These are phyloP conservation scores for Metarhizium brunneum DNA, from an alignment of 2,329 filamentous ascomycete genomes.

Conservation along the genomic window DNA sequence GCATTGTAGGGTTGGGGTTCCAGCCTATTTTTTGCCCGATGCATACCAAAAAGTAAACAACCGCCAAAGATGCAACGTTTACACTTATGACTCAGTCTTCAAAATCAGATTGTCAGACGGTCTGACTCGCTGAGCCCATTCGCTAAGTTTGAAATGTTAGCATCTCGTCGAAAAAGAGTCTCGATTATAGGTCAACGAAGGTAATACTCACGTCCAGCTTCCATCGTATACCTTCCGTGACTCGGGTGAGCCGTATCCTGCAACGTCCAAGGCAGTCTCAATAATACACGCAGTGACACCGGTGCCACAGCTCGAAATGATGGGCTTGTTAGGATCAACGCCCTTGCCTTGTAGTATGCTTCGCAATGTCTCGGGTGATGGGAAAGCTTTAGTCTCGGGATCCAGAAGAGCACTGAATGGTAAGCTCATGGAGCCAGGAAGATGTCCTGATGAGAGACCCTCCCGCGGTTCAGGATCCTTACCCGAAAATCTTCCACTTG, in stretches of 20 bases:
- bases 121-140: conserved; percentile 59
- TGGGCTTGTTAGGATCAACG: conserved; percentile 67
- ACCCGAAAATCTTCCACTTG: conserved; percentile 71
- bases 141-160: conserved; percentile 32
- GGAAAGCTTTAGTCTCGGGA: conserved; percentile 69
- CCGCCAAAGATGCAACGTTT: conserved; percentile 2
- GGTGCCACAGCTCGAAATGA: conserved; percentile 84
- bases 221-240: conserved; percentile 82
- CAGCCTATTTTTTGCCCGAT: conserved; percentile 8
- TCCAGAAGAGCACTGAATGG: conserved; percentile 76
- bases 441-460: conserved; percentile 81
- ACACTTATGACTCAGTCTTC: conserved; percentile 31
- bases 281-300: conserved; percentile 89
- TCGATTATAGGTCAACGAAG: not conserved
- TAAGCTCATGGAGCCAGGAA: conserved; percentile 78
- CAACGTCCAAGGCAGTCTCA: conserved; percentile 75
- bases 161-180: not conserved
- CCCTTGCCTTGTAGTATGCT: conserved; percentile 73
- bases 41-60: not conserved
- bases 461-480: conserved; percentile 77
- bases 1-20: conserved; percentile 19
- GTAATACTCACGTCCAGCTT: conserved; percentile 79
- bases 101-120: conserved; percentile 53
- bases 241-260: conserved; percentile 59
- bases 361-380: conserved; percentile 61